Conservation (phyloP, 805 yeast genomes). For the Metschnikowia bowlesiae region DNA sequence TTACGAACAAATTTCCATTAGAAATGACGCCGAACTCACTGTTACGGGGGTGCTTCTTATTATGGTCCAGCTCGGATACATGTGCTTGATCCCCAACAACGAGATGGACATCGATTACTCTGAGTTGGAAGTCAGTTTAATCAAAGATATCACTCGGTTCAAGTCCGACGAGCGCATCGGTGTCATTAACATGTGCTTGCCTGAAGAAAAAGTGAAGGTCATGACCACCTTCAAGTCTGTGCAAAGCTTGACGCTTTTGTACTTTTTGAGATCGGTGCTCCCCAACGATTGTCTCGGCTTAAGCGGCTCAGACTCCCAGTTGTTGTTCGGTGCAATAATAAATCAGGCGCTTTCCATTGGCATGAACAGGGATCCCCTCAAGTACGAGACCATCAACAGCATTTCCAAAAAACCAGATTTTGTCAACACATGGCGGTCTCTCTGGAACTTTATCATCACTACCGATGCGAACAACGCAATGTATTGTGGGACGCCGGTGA, state of each 20-base stretch:
- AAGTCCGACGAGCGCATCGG: slow-evolving; percentile 27
- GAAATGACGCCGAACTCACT: slow-evolving; percentile 29
- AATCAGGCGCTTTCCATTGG: slow-evolving; percentile 40
- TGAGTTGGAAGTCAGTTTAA: slow-evolving; percentile 24
- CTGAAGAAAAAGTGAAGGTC: slow-evolving; percentile 25
- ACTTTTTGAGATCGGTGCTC: slow-evolving; percentile 33
- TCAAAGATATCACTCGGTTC: slow-evolving; percentile 28
- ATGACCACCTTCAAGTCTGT: slow-evolving; percentile 34
- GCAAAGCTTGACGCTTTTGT: slow-evolving; percentile 30
- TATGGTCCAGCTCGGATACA: slow-evolving; percentile 32
- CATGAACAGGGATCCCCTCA: slow-evolving; percentile 36
- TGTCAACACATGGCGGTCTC: slow-evolving; percentile 30
- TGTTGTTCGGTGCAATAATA: slow-evolving; percentile 33
- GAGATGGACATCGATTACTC: slow-evolving; percentile 23
- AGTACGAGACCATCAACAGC: slow-evolving; percentile 25
- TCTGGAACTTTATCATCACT: slow-evolving; percentile 31
- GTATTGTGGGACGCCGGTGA: slow-evolving; percentile 29
- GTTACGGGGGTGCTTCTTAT: slow-evolving; percentile 29
- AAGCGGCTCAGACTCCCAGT: slow-evolving; percentile 36
- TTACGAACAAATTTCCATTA: slow-evolving; percentile 21
- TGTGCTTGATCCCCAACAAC: slow-evolving; percentile 36
- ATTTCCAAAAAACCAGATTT: slow-evolving; percentile 26
- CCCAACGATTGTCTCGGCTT: slow-evolving; percentile 43
- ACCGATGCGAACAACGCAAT: slow-evolving; percentile 32
- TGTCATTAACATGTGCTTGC: slow-evolving; percentile 31